Conservation (phyloP, 2,329 filamentous ascomycete species). For the Podosphaera xanthii region DNA sequence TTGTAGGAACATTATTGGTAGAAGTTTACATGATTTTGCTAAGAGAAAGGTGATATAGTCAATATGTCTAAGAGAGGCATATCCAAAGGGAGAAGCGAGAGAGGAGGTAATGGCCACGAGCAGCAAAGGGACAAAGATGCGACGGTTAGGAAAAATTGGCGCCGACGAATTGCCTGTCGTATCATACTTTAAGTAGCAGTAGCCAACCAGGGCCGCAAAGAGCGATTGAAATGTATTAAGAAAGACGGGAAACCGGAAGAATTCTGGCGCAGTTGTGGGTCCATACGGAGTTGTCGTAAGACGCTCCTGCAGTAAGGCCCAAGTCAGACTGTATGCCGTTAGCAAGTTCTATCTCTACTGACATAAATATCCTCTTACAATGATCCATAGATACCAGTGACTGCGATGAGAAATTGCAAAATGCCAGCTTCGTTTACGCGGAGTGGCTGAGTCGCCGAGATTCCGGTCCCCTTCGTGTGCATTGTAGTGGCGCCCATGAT, state of each 20-base stretch:
- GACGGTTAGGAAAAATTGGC: constrained; percentile 52
- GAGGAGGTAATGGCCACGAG: constrained; percentile 74
- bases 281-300: constrained; percentile 85
- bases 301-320: constrained; percentile 91
- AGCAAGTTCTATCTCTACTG: neutral
- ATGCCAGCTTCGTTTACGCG: constrained; percentile 27
- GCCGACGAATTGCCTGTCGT: constrained; percentile 30
- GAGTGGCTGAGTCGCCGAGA: constrained; percentile 9
- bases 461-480: too few relatives aligned
- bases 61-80: constrained; percentile 76
- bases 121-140: constrained; percentile 55
- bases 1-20: constrained; percentile 97
- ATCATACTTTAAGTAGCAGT: constrained; percentile 51
- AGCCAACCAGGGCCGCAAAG: constrained; percentile 66
- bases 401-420: constrained; percentile 59
- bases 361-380: constrained; percentile 38
- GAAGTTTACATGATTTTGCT: constrained; percentile 91
- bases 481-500: too few relatives aligned
- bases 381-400: constrained; percentile 88
- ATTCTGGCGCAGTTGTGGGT: constrained; percentile 34
- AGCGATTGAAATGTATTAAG: constrained; percentile 88
- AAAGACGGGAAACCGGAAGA: constrained; percentile 85
- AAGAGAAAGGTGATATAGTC: constrained; percentile 97
- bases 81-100: constrained; percentile 85
- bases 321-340: constrained; percentile 44